A percentile compares a stretch with the other conserved stretches of the same genome.
These are phyloP conservation scores for Aspergillus fructus DNA, from an alignment of 2,329 filamentous ascomycete genomes.

Conservation along the genomic window DNA sequence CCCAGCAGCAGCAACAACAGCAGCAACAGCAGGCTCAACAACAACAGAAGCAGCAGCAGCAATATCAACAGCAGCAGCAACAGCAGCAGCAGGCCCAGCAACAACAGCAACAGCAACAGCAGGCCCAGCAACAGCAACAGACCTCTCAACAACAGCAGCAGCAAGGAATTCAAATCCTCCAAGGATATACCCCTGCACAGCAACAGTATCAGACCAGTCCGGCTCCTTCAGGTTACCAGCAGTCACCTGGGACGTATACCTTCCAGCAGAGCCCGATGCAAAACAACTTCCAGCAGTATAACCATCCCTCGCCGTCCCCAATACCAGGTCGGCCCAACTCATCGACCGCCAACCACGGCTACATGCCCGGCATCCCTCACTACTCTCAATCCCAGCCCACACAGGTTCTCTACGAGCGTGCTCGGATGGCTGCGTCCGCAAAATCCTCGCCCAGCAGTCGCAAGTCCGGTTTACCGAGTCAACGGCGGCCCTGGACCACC, in stretches of 20 bases:
- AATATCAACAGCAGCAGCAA: slow-evolving; percentile 32
- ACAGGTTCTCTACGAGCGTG: slow-evolving; percentile 58
- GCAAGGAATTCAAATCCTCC: slow-evolving; percentile 32
- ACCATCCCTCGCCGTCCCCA: slow-evolving; percentile 31
- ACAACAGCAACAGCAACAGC: slow-evolving; percentile 23
- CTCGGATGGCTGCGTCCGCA: slow-evolving; percentile 55
- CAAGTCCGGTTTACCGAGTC: slow-evolving; percentile 53
- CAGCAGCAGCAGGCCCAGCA: slow-evolving; percentile 28
- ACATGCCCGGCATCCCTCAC: slow-evolving; percentile 47
- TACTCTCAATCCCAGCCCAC: slow-evolving; percentile 51
- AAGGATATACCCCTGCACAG: slow-evolving; percentile 36
- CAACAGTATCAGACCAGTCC: slow-evolving; percentile 37
- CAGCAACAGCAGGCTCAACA: slow-evolving; percentile 28
- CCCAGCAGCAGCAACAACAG: slow-evolving; percentile 31
- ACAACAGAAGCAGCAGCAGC: slow-evolving; percentile 24
- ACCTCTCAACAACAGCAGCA: slow-evolving; percentile 18
- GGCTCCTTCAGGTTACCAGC: slow-evolving; percentile 37
- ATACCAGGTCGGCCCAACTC: slow-evolving; percentile 33
- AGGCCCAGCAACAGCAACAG: slow-evolving; percentile 16
- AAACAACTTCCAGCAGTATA: slow-evolving; percentile 43
- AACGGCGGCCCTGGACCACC: slow-evolving; percentile 78
- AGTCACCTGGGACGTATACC: slow-evolving; percentile 30
- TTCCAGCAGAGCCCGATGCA: slow-evolving; percentile 44
- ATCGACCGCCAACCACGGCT: slow-evolving; percentile 41
- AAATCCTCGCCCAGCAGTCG: slow-evolving; percentile 55